phyloP scores from a whole-genome alignment of 371 early-diverging fungal genomes.

The Mucor racemosus region DNA sequence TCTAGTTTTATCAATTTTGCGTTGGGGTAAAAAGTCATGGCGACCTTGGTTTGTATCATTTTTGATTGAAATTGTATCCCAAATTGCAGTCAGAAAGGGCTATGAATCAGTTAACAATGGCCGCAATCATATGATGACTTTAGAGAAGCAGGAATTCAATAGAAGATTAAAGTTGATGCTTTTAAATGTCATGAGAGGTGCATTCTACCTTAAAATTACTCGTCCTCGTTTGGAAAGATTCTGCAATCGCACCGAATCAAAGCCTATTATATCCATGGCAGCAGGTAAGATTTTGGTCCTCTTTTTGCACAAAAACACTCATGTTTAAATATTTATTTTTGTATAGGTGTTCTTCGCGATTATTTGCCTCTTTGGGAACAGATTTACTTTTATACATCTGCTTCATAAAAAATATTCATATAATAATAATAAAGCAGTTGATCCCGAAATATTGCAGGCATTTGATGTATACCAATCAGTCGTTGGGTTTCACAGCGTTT shows the following conservation, averaged over 20 bases:
- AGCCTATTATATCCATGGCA: conserved; percentile 49
- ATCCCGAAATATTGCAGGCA: background rate
- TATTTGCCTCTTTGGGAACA: conserved; percentile 95
- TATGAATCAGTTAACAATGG: conserved; percentile 40
- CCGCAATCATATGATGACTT: conserved; percentile 47
- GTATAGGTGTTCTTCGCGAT: conserved; percentile 74
- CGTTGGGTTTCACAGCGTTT: background rate
- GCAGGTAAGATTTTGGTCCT: conserved; percentile 30
- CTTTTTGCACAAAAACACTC: conserved; percentile 40
- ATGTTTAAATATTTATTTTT: conserved; percentile 17
- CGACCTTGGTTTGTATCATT: conserved; percentile 87
- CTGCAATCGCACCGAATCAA: conserved; percentile 49
- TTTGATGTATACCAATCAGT: background rate
- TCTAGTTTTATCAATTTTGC: conserved; percentile 74
- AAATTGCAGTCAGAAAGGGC: conserved; percentile 41
- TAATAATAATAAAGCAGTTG: conserved; percentile 3
- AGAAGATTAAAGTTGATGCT: conserved; percentile 72
- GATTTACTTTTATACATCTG: conserved; percentile 83
- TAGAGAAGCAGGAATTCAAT: conserved; percentile 82
- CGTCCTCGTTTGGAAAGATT: conserved; percentile 55
- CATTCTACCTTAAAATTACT: conserved; percentile 83
- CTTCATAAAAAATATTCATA: conserved; percentile 30
- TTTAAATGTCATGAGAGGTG: conserved; percentile 85
- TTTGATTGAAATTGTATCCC: conserved; percentile 68
- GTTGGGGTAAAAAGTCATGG: conserved; percentile 80